These are phyloP conservation scores for Cryptosporidium xiaoi DNA, from an alignment of 169 alveolate species.

Conservation along the genomic window DNA sequence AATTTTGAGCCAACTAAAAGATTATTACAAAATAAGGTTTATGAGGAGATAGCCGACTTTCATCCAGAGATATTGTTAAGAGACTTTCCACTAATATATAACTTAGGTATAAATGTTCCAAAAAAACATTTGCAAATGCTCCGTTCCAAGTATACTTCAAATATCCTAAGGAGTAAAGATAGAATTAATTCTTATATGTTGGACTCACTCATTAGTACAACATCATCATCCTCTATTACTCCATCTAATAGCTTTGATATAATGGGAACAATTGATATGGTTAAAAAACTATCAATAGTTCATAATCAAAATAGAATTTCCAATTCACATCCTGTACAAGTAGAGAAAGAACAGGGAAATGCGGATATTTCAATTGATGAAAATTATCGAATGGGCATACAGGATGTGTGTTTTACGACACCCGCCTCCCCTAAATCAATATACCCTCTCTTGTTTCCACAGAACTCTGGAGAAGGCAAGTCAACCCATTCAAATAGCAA, in stretches of 20 bases:
- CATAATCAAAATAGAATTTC: constrained; percentile 62
- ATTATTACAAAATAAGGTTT: constrained; percentile 84
- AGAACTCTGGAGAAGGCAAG: neutral
- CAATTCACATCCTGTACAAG: constrained; percentile 60
- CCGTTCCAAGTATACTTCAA: constrained; percentile 43
- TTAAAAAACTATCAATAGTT: constrained; percentile 55
- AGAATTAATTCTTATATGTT: constrained; percentile 58
- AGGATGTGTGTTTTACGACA: constrained; percentile 36
- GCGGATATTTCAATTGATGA: neutral
- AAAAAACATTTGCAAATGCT: constrained; percentile 57
- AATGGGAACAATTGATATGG: constrained; percentile 61
- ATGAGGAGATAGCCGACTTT: constrained; percentile 84
- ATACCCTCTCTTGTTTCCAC: neutral
- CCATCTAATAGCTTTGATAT: constrained; percentile 63
- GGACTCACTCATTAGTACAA: constrained; percentile 47
- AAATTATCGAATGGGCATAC: neutral
- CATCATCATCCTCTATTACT: constrained; percentile 59
- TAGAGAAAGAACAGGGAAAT: constrained; percentile 2
- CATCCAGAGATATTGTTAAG: constrained; percentile 82
- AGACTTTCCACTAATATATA: constrained; percentile 59
- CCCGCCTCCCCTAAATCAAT: constrained; percentile 36
- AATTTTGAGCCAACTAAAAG: constrained; percentile 88
- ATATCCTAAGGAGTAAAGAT: constrained; percentile 36
- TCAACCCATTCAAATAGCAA: too few species aligned
- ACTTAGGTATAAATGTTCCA: constrained; percentile 63